These are phyloP conservation scores for Rhizophora apiculata DNA, from an alignment of 345 rosid genomes.

Conservation along the genomic window DNA sequence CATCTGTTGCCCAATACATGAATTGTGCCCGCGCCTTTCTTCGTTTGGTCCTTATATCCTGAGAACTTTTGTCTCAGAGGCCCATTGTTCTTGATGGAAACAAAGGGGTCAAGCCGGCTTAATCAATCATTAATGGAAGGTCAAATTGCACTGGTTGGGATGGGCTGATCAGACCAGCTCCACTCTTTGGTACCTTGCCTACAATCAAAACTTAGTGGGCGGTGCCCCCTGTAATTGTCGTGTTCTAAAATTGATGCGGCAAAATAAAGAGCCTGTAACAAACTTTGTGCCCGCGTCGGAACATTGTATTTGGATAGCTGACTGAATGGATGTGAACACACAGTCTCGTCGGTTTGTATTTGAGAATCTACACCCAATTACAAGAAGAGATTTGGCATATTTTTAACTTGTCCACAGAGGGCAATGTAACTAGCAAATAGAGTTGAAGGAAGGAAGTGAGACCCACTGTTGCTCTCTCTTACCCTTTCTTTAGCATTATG, in stretches of 20 bases:
- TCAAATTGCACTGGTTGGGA: slow-evolving; percentile 20
- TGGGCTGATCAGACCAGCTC: slow-evolving; percentile 26
- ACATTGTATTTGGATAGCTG: not conserved
- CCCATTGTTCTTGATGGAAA: slow-evolving; percentile 25
- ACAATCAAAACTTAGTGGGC: slow-evolving; percentile 11
- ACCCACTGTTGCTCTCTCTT: slow-evolving; percentile 24
- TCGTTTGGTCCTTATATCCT: slow-evolving; percentile 3
- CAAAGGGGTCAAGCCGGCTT: slow-evolving; percentile 19
- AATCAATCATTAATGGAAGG: slow-evolving; percentile 11
- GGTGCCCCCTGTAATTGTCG: slow-evolving; percentile 9
- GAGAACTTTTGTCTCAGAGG: slow-evolving; percentile 7
- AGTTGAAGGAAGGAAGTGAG: slow-evolving; percentile 21
- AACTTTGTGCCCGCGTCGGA: slow-evolving; percentile 7
- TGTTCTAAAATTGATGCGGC: slow-evolving; percentile 8
- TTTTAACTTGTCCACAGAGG: slow-evolving; percentile 1
- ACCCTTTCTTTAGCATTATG: slow-evolving; percentile 13
- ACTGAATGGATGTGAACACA: too few species aligned
- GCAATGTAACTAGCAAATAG: slow-evolving; percentile 25
- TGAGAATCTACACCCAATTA: not conserved
- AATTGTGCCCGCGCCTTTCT: not conserved
- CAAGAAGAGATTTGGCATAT: not conserved
- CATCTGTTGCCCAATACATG: too few species aligned
- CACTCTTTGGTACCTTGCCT: slow-evolving; percentile 11
- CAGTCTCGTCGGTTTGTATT: slow-evolving; percentile 1
- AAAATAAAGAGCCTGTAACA: slow-evolving; percentile 12